Evolutionary conservation across 2,329 filamentous ascomycete species (phyloP).

Genomic region (Drechslerella coelobrocha): DNA sequence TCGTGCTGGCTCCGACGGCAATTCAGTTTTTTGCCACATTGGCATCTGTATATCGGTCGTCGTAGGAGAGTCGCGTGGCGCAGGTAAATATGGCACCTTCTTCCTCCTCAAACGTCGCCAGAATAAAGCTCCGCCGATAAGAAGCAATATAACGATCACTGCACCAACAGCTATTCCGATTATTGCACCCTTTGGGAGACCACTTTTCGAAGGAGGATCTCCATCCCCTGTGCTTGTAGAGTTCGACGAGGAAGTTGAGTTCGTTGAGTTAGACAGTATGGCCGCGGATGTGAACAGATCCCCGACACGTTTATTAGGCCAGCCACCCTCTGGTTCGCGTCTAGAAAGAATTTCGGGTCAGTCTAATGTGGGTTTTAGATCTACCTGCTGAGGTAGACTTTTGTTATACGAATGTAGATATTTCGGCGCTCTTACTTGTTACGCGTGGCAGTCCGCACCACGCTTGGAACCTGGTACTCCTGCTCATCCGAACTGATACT

Average conservation of each 20-base stretch:
- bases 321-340: background rate
- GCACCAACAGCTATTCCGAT: constrained; percentile 6
- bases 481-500: constrained; percentile 13
- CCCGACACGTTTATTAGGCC: constrained; percentile 24
- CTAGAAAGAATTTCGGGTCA: constrained; percentile 1
- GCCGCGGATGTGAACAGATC: constrained; percentile 8
- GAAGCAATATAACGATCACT: background rate
- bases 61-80: too few relatives aligned
- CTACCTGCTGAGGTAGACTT: too few relatives aligned
- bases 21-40: background rate
- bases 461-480: constrained; percentile 18
- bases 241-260: background rate
- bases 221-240: background rate
- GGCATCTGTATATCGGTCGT: background rate
- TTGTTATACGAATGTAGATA: background rate
- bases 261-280: background rate
- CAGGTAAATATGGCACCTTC: background rate
- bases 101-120: background rate
- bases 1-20: background rate
- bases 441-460: constrained; percentile 5
- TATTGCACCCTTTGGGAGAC: constrained; percentile 9
- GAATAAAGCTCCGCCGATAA: background rate
- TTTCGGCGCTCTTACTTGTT: constrained; percentile 4
- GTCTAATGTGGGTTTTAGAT: background rate
- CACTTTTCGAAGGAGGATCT: background rate